A percentile compares a stretch with the other conserved stretches of the same genome.
These are phyloP conservation scores for Potentilla sterilis DNA, from an alignment of 306 rosid species.

Conservation along the genomic window DNA sequence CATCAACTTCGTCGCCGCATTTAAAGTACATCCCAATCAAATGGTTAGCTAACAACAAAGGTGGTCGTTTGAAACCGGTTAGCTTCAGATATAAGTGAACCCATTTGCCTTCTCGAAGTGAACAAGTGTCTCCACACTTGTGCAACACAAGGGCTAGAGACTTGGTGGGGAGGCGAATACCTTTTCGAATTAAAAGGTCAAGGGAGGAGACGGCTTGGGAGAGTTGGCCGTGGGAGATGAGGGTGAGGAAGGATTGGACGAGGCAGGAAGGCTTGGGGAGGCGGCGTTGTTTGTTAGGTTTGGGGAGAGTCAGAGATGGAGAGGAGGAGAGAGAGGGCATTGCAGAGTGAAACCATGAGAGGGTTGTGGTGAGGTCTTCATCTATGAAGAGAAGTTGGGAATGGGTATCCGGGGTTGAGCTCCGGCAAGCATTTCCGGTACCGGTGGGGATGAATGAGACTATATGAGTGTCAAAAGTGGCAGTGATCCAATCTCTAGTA, in stretches of 20 bases:
- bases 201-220: constrained; percentile 64
- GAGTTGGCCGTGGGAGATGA: constrained; percentile 43
- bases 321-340: constrained; percentile 55
- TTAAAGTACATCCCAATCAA: constrained; percentile 59
- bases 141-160: constrained; percentile 54
- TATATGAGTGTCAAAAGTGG: background rate
- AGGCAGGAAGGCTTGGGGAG: constrained; percentile 42
- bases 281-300: constrained; percentile 28
- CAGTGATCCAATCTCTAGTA: background rate
- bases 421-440: constrained; percentile 28
- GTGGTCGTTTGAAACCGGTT: constrained; percentile 65
- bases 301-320: constrained; percentile 26
- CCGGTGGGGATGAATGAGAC: background rate
- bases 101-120: constrained; percentile 51
- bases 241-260: constrained; percentile 44
- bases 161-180: constrained; percentile 66
- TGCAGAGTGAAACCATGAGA: constrained; percentile 42
- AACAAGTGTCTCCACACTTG: constrained; percentile 49
- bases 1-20: constrained; percentile 53
- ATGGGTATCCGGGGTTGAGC: constrained; percentile 7
- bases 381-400: constrained; percentile 13
- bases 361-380: constrained; percentile 33
- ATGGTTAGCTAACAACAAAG: constrained; percentile 56
- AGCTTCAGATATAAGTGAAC: constrained; percentile 70
- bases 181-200: constrained; percentile 52